Evolutionary conservation across 345 rosid species (phyloP).

Genomic region (Citrus unshiu): DNA sequence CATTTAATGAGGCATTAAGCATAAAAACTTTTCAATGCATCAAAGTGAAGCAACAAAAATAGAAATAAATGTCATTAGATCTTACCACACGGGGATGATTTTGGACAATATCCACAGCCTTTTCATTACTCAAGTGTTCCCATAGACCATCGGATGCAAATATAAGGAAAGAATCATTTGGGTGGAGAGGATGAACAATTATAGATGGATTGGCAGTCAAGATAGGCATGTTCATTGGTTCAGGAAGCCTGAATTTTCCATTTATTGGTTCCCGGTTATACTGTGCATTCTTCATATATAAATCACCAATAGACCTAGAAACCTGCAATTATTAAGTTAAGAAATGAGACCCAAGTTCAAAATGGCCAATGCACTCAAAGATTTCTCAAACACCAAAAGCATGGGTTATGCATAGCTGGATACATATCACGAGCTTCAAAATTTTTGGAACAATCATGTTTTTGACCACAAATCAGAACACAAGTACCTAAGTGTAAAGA

Average conservation of each 20-base stretch:
- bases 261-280: slow-evolving; percentile 63
- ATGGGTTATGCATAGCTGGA: background rate
- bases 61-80: slow-evolving; percentile 7
- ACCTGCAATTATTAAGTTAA: slow-evolving; percentile 43
- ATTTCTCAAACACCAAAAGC: background rate
- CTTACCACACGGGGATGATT: slow-evolving; percentile 75
- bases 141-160: slow-evolving; percentile 98
- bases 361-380: background rate
- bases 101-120: slow-evolving; percentile 86
- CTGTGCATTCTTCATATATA: slow-evolving; percentile 70
- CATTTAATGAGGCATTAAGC: background rate
- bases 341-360: background rate
- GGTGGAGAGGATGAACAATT: slow-evolving; percentile 59
- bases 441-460: background rate
- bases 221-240: slow-evolving; percentile 71
- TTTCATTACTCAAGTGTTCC: slow-evolving; percentile 86
- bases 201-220: slow-evolving; percentile 72
- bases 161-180: slow-evolving; percentile 83
- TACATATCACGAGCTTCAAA: background rate
- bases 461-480: background rate
- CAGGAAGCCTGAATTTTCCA: slow-evolving; percentile 72
- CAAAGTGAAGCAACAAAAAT: background rate
- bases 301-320: slow-evolving; percentile 83
- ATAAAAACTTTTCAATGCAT: background rate
- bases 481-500: background rate